phyloP scores from a whole-genome alignment of 306 rosid genomes.

The Lotus japonicus region DNA sequence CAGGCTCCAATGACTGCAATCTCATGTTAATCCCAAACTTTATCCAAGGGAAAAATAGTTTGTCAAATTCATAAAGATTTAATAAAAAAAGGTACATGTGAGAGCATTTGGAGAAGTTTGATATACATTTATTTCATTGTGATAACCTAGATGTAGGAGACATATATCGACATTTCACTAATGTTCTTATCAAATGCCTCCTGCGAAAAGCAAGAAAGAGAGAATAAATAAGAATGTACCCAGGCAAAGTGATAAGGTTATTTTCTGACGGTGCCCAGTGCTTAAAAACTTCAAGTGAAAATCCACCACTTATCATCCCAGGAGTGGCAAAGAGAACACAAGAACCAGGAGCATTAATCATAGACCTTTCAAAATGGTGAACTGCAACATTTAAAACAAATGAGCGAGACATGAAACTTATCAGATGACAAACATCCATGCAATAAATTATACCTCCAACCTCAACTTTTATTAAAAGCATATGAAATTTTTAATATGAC shows the following conservation, averaged over 20 bases:
- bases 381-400: slow-evolving; percentile 51
- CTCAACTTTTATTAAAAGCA: neutral
- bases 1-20: no score
- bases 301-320: slow-evolving; percentile 88
- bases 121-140: neutral
- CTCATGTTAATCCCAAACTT: no score
- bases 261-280: slow-evolving; percentile 86
- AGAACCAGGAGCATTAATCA: slow-evolving; percentile 83
- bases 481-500: neutral
- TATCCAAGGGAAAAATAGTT: no score
- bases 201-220: neutral
- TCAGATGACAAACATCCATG: neutral
- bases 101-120: neutral
- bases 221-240: slow-evolving; percentile 38
- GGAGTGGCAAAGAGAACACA: slow-evolving; percentile 99
- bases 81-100: neutral
- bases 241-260: slow-evolving; percentile 76
- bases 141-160: neutral
- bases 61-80: neutral
- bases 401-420: slow-evolving; percentile 11
- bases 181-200: slow-evolving; percentile 3
- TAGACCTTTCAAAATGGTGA: slow-evolving; percentile 70
- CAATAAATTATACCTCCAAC: slow-evolving; percentile 4
- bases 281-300: slow-evolving; percentile 90
- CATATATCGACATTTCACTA: neutral